Evolutionary conservation across 352 stramenopile species (phyloP).

Genomic region (Globisporangium carolinianum): DNA sequence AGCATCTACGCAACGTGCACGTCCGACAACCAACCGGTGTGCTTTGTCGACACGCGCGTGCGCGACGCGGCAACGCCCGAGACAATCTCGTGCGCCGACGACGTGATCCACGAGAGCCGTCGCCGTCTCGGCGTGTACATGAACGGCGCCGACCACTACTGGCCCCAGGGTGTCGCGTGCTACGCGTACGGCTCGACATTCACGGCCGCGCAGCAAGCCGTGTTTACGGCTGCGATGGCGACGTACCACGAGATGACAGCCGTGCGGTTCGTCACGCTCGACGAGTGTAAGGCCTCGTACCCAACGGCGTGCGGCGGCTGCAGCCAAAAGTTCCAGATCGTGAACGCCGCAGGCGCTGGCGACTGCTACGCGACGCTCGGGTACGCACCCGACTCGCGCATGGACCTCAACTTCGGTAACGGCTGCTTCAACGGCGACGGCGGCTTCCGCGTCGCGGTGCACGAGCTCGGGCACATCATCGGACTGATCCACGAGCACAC

Average conservation of each 20-base stretch:
- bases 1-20: slow-evolving; percentile 39
- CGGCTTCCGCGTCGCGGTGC: slow-evolving; percentile 27
- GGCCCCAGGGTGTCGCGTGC: slow-evolving; percentile 33
- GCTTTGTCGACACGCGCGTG: slow-evolving; percentile 28
- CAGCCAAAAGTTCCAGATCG: slow-evolving; percentile 28
- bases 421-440: slow-evolving; percentile 37
- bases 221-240: slow-evolving; percentile 30
- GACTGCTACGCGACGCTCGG: slow-evolving; percentile 39
- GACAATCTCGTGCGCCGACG: slow-evolving; percentile 21
- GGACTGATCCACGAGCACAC: slow-evolving; percentile 43
- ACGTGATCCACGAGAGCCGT: slow-evolving; percentile 29
- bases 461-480: slow-evolving; percentile 38
- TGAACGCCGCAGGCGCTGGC: slow-evolving; percentile 15
- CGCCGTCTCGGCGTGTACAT: slow-evolving; percentile 32
- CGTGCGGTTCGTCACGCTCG: slow-evolving; percentile 27
- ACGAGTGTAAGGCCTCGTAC: slow-evolving; percentile 21
- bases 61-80: slow-evolving; percentile 20
- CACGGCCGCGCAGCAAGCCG: slow-evolving; percentile 20
- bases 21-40: slow-evolving; percentile 15
- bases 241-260: slow-evolving; percentile 26
- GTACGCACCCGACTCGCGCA: slow-evolving; percentile 26
- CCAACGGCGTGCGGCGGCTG: slow-evolving; percentile 30
- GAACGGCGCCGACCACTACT: slow-evolving; percentile 21
- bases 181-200: slow-evolving; percentile 24
- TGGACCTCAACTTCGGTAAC: slow-evolving; percentile 37